phyloP scores from a whole-genome alignment of 164 flowering plant genomes.

The Piper betle region DNA sequence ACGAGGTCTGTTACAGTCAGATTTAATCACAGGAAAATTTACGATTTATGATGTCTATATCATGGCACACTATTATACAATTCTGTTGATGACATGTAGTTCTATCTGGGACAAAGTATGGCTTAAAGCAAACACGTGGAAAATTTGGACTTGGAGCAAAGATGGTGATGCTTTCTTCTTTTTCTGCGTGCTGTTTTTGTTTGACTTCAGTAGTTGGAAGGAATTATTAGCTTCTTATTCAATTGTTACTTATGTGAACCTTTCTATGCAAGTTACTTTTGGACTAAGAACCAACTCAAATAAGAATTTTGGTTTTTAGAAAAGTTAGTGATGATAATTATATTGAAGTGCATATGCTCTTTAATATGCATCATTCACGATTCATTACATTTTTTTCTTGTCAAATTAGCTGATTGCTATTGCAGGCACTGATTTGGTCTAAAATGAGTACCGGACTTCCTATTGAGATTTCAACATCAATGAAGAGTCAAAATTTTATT shows the following conservation, averaged over 20 bases:
- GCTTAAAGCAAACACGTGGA: slow-evolving; percentile 95
- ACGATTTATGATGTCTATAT: not conserved
- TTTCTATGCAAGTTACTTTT: no score
- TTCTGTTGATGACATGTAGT: slow-evolving; percentile 32
- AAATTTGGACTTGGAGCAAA: slow-evolving; percentile 99
- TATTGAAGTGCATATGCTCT: not conserved
- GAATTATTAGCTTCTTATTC: no score
- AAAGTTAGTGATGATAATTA: not conserved
- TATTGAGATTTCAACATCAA: slow-evolving; percentile 84
- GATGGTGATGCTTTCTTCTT: slow-evolving; percentile 43
- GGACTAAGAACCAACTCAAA: no score
- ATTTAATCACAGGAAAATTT: not conserved
- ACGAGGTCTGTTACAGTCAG: slow-evolving; percentile 44
- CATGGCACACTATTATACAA: not conserved
- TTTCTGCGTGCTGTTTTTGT: slow-evolving; percentile 1
- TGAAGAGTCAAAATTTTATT: slow-evolving; percentile 52
- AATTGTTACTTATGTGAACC: not conserved
- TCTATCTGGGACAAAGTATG: slow-evolving; percentile 95
- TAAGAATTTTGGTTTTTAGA: no score
- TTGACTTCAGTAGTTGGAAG: not conserved
- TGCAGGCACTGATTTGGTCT: slow-evolving; percentile 98
- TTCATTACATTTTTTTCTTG: not conserved
- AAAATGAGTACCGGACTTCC: slow-evolving; percentile 99
- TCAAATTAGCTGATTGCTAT: not conserved
- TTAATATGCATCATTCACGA: not conserved